A percentile compares a stretch with the other conserved stretches of the same genome.
Evolutionary conservation across 2,329 filamentous ascomycete genomes (phyloP).

Genomic region (Nothomitra cinnamomea): DNA sequence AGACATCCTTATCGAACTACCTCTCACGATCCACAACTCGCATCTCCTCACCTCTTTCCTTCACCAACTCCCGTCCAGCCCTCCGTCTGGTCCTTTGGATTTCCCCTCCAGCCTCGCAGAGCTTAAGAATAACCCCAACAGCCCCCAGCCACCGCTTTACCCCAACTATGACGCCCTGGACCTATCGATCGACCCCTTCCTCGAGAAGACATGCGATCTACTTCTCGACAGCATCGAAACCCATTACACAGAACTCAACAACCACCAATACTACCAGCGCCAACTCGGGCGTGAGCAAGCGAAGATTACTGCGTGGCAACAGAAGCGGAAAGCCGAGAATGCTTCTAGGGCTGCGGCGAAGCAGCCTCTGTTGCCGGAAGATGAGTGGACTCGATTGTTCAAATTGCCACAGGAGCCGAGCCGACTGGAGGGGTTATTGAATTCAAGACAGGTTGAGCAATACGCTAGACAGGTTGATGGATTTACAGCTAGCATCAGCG

Average conservation of each 20-base stretch:
- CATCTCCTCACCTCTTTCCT: slow-evolving; percentile 91
- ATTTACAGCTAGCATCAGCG: slow-evolving; percentile 77
- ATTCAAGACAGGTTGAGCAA: slow-evolving; percentile 91
- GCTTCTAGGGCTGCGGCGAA: slow-evolving; percentile 69
- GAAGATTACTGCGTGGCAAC: slow-evolving; percentile 93
- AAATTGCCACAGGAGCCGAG: slow-evolving; percentile 94
- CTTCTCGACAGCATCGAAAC: slow-evolving; percentile 93
- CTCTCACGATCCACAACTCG: slow-evolving; percentile 85
- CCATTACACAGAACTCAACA: slow-evolving; percentile 97
- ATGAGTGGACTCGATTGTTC: slow-evolving; percentile 96
- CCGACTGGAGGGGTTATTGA: slow-evolving; percentile 82
- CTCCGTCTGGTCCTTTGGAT: slow-evolving; percentile 48
- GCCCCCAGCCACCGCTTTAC: slow-evolving; percentile 48
- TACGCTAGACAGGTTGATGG: slow-evolving; percentile 95
- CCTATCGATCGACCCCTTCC: slow-evolving; percentile 87
- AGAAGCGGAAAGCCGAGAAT: slow-evolving; percentile 94
- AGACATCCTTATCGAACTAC: slow-evolving; percentile 83
- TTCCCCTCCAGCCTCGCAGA: slow-evolving; percentile 67
- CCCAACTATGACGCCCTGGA: slow-evolving; percentile 84
- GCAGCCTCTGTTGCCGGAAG: slow-evolving; percentile 76
- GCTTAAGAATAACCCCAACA: slow-evolving; percentile 45
- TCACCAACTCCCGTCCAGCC: slow-evolving; percentile 66
- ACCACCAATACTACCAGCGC: slow-evolving; percentile 95
- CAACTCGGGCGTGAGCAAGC: slow-evolving; percentile 84
- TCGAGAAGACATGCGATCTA: slow-evolving; percentile 95